Conservation (phyloP, 768 basidiomycete genomes). For the Trametes meyenii region DNA sequence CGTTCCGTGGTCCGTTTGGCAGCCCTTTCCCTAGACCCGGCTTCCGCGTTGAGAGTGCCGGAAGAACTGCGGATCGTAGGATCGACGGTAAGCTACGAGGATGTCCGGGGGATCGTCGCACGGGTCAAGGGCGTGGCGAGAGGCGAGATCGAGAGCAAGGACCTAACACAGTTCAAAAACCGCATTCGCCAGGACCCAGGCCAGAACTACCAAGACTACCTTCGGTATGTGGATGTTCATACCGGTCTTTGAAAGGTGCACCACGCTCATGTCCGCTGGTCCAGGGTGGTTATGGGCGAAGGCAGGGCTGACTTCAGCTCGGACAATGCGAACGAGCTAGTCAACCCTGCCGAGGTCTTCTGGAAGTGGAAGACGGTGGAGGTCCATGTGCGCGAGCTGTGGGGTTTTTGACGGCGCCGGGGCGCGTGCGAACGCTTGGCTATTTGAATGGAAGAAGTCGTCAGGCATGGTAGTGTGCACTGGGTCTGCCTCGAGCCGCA, state of each 20-base stretch:
- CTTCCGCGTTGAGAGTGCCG: conserved; percentile 20
- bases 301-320: conserved; percentile 25
- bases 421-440: conserved; percentile 1
- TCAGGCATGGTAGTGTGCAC: not conserved
- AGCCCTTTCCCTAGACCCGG: conserved; percentile 21
- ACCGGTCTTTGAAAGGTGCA: not conserved
- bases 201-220: conserved; percentile 7
- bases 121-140: conserved; percentile 17
- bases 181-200: conserved; percentile 14
- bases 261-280: not conserved
- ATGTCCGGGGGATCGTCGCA: conserved; percentile 13
- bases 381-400: conserved; percentile 13
- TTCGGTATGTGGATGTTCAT: conserved; percentile 10
- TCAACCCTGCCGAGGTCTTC: conserved; percentile 24
- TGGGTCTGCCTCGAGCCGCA: not conserved
- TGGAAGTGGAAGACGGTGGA: conserved; percentile 30
- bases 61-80: conserved; percentile 28
- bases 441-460: conserved; percentile 6
- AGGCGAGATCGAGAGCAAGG: conserved; percentile 20
- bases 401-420: not conserved
- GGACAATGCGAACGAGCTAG: conserved; percentile 26
- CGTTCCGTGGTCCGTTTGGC: conserved; percentile 25
- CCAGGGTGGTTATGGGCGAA: conserved; percentile 24
- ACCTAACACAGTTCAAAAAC: conserved; percentile 19
- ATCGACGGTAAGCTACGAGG: conserved; percentile 15